Conservation (phyloP, 352 stramenopile genomes). For the Globisporangium acanthophoron region DNA sequence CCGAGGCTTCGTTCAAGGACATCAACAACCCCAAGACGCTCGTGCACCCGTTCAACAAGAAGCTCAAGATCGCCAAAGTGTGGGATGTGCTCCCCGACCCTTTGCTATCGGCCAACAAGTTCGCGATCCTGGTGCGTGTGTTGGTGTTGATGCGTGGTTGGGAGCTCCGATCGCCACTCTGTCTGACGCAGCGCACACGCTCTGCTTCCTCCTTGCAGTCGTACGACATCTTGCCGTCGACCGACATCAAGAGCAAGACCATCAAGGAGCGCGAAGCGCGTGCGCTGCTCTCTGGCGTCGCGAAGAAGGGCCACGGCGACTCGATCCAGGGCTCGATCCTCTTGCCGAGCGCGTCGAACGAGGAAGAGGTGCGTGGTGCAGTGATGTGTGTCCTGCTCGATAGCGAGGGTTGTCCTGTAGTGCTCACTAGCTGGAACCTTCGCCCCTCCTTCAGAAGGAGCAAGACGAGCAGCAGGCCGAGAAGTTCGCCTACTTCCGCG, state of each 20-base stretch:
- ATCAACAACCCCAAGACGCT: conserved; percentile 59
- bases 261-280: conserved; percentile 64
- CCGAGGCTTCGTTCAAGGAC: conserved; percentile 73
- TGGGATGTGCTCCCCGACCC: conserved; percentile 84
- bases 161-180: too few relatives aligned
- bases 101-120: conserved; percentile 75
- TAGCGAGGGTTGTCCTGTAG: not conserved
- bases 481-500: conserved; percentile 80
- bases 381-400: too few relatives aligned
- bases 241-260: conserved; percentile 70
- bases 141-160: too few relatives aligned
- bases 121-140: conserved; percentile 64
- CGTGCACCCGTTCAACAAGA: conserved; percentile 80
- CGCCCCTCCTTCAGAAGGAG: conserved; percentile 24
- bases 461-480: conserved; percentile 37
- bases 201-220: conserved; percentile 26
- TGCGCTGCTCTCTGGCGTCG: conserved; percentile 66
- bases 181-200: not conserved
- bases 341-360: conserved; percentile 43
- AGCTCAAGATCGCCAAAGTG: conserved; percentile 70
- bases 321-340: conserved; percentile 74
- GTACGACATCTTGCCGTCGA: conserved; percentile 82
- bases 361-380: conserved; percentile 38
- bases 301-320: conserved; percentile 61
- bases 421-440: conserved; percentile 5